Evolutionary conservation across 768 basidiomycete genomes (phyloP).

Genomic region (Lepiota subincarnata): DNA sequence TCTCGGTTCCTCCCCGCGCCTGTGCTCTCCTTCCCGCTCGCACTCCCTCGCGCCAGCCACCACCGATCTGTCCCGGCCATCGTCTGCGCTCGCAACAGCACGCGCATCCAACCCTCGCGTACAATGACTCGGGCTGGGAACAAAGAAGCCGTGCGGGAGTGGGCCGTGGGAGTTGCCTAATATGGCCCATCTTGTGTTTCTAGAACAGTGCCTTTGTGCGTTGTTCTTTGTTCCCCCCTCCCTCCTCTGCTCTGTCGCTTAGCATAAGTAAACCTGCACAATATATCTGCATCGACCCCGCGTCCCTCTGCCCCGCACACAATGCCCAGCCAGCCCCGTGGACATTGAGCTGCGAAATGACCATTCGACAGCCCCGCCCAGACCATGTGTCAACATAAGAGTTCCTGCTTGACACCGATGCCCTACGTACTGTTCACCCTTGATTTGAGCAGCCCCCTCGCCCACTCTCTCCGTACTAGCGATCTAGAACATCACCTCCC

Average conservation of each 20-base stretch:
- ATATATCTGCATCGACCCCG: not conserved
- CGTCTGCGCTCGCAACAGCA: not conserved
- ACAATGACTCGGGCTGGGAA: constrained; percentile 4
- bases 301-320: not conserved
- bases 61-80: not conserved
- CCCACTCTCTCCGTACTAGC: no score
- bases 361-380: no score
- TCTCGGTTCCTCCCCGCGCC: not conserved
- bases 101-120: not conserved
- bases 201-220: not conserved
- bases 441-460: no score
- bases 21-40: not conserved
- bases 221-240: not conserved
- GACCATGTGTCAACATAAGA: no score
- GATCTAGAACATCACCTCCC: no score
- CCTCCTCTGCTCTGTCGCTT: not conserved
- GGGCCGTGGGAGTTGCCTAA: constrained; percentile 4
- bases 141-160: constrained; percentile 6
- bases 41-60: not conserved
- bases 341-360: no score
- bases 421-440: no score
- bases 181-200: constrained; percentile 1
- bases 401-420: no score
- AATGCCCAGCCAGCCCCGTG: no score
- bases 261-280: not conserved